Base-by-base conservation (phyloP, 345 rosid species). In the Mercurialis annua region DNA sequence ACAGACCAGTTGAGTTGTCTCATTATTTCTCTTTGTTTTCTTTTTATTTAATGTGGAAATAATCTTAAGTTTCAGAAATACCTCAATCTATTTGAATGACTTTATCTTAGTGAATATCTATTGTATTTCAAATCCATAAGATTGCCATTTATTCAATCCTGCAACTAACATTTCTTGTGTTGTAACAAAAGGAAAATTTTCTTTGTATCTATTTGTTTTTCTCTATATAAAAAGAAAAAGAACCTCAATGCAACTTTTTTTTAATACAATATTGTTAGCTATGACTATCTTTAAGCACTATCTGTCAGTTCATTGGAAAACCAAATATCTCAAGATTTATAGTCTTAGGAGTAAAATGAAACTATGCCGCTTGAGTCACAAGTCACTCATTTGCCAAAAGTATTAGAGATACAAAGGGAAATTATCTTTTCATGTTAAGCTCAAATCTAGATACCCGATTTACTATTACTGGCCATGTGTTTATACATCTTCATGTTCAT, bases 1-100 rank as follows among this genome's bases (percentile, higher is more conserved):
- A 29, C 64, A 54, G 75, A 80, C 70, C 84, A 89, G 97, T 90
- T 81, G 72, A 79, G 82, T 82, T 62, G 47, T 68, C 47, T 59
- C 31, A 31, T n/a, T n/a, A 56, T 44, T 44, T 17, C 27, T 65
- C 61, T 33, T 64, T 24, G 0, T 52, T 18, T 44, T 15, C 23
- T 63, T 30, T 55, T 27, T 43, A 5, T 17, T 54, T 43, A 1
- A 10, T 36, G 0, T 50, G 18, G 21, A 62, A 36, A 0, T 64
- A 40, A 67, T 48, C 61, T 44, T 50, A 54, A 20, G 12, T 10
- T 51, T 40, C 44, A 24, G 34, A 2, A 47, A 69, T 59, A 34
- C 20, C 18, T 40, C 18, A 36, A 53, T 40, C 18, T 7, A 66
- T 4, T 23, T 5, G 59, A 24, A 17, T 51, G 33, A n/a, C 16